These are phyloP conservation scores for Monosporascus sp. DNA, from an alignment of 2,329 filamentous ascomycete species.

Conservation along the genomic window DNA sequence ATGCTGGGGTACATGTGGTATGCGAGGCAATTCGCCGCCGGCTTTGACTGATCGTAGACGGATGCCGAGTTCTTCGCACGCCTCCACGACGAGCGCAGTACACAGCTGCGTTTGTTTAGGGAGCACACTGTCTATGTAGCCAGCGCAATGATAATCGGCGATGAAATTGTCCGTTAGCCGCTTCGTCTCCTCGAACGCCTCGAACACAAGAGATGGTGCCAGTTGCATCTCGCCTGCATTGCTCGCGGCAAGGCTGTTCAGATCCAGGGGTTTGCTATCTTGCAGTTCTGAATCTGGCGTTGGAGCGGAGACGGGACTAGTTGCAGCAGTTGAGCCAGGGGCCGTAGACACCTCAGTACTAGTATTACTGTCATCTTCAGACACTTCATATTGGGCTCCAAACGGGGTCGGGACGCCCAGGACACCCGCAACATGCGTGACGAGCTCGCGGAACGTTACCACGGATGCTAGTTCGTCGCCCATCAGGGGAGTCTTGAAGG, in stretches of 20 bases:
- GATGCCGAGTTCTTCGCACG: conserved; percentile 29
- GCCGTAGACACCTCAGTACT: no score
- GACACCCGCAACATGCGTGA: conserved; percentile 11
- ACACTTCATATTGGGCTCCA: no score
- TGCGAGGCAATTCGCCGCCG: conserved; percentile 14
- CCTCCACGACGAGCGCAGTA: conserved; percentile 21
- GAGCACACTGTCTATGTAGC: conserved; percentile 20
- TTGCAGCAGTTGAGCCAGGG: no score
- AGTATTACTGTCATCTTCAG: no score
- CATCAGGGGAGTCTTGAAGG: conserved; percentile 28
- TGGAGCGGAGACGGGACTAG: no score
- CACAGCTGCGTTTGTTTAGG: conserved; percentile 17
- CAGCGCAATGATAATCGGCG: conserved; percentile 15
- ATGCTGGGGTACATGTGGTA: conserved; percentile 22
- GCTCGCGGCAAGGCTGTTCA: background rate
- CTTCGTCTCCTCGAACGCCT: conserved; percentile 23
- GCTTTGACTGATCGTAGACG: conserved; percentile 16
- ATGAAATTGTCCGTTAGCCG: conserved; percentile 24
- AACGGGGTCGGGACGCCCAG: no score
- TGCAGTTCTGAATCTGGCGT: no score
- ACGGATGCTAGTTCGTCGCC: conserved; percentile 23
- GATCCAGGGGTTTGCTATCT: background rate
- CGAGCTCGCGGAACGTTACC: conserved; percentile 22
- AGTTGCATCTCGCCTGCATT: background rate
- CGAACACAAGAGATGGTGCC: conserved; percentile 11